A percentile compares a stretch with the other conserved stretches of the same genome.
phyloP scores from a whole-genome alignment of 1,284 basidiomycete genomes.

The Crocinoboletus sp. region DNA sequence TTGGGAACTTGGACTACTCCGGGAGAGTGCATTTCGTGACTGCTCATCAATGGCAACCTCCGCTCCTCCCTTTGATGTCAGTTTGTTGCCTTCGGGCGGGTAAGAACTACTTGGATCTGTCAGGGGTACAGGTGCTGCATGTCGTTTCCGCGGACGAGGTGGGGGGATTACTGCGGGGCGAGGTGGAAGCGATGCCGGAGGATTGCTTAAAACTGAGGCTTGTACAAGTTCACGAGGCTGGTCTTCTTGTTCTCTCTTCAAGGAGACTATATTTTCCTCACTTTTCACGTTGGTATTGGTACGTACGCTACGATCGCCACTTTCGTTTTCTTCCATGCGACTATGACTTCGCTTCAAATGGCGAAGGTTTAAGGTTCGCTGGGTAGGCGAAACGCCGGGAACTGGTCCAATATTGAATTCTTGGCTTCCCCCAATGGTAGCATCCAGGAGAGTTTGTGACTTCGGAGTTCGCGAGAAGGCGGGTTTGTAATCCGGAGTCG shows the following conservation, averaged over 20 bases:
- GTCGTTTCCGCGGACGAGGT: conserved; percentile 24
- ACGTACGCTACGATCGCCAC: conserved; percentile 30
- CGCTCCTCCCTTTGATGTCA: neutral
- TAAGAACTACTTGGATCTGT: conserved; percentile 4
- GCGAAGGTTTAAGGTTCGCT: conserved; percentile 30
- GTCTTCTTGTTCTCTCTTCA: conserved; percentile 20
- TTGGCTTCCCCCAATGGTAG: conserved; percentile 2
- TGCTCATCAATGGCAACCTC: neutral
- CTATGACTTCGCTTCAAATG: conserved; percentile 27
- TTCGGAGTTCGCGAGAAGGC: conserved; percentile 20
- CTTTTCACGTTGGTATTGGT: conserved; percentile 19
- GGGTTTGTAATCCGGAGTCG: conserved; percentile 11
- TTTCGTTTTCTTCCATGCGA: conserved; percentile 24
- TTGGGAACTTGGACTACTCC: conserved; percentile 6
- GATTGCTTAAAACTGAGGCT: neutral
- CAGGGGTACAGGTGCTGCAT: neutral
- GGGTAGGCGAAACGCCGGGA: conserved; percentile 23
- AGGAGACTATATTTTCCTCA: conserved; percentile 13
- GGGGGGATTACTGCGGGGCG: conserved; percentile 22
- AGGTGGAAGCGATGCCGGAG: conserved; percentile 8
- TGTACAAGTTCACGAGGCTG: neutral
- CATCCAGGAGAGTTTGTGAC: conserved; percentile 23
- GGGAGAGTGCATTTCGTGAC: neutral
- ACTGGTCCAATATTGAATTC: conserved; percentile 24
- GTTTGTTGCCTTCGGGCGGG: conserved; percentile 1